These are phyloP conservation scores for Penicillium paradoxum DNA, from an alignment of 495 filamentous ascomycete genomes.

Conservation along the genomic window DNA sequence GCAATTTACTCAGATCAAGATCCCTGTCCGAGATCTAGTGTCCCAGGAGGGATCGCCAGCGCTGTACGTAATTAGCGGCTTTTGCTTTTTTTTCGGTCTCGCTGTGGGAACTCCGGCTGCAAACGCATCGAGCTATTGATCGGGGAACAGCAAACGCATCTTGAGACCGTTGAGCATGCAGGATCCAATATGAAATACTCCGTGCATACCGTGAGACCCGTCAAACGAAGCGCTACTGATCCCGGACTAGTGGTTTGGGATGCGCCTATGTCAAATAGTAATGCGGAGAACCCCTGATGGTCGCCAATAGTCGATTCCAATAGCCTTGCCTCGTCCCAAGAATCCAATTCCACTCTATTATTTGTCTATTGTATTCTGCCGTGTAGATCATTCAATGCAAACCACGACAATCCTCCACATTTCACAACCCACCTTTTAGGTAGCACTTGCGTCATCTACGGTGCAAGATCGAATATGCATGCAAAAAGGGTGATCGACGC, in stretches of 20 bases:
- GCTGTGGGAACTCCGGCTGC: neutral
- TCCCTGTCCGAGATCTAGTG: neutral
- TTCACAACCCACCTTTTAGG: neutral
- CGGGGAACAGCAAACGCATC: no score
- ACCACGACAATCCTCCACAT: conserved; percentile 5
- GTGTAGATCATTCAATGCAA: neutral
- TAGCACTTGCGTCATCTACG: no score
- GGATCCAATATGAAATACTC: neutral
- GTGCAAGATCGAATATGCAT: no score
- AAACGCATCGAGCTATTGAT: no score
- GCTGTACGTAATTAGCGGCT: conserved; percentile 1
- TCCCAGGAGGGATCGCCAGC: conserved; percentile 1
- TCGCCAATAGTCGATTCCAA: conserved; percentile 23
- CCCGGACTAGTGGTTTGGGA: conserved; percentile 24
- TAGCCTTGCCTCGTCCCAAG: conserved; percentile 14
- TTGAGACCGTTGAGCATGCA: no score
- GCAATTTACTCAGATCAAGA: neutral
- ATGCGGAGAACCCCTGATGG: conserved; percentile 16
- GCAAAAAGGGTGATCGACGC: no score
- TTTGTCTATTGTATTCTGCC: neutral
- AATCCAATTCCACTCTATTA: conserved; percentile 6
- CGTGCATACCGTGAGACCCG: neutral
- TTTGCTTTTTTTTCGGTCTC: neutral
- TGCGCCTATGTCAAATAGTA: conserved; percentile 10
- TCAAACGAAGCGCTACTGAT: conserved; percentile 16